These are phyloP conservation scores for Eucalyptus pauciflora DNA, from an alignment of 345 rosid genomes.

Conservation along the genomic window DNA sequence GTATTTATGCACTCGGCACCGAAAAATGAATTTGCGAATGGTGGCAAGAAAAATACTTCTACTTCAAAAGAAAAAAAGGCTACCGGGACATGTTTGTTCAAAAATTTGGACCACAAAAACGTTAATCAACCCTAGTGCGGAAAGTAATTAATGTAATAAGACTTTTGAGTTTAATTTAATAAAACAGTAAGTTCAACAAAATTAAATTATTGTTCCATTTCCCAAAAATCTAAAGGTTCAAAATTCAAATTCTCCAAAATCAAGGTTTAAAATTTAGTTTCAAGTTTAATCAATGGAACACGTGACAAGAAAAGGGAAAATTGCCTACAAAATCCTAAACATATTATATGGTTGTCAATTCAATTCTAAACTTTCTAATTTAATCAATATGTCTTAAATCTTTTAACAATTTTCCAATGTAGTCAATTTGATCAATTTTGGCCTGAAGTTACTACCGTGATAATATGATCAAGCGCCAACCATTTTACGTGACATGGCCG, in stretches of 20 bases:
- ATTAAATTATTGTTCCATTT: not conserved
- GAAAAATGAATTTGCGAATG: too few species aligned
- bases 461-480: fast-evolving
- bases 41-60: too few species aligned
- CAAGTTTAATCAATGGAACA: not conserved
- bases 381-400: not conserved
- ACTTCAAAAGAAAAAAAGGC: not conserved
- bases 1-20: too few species aligned
- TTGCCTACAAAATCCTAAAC: not conserved
- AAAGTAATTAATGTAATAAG: too few species aligned
- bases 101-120: not conserved
- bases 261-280: not conserved
- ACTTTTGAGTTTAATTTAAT: too few species aligned
- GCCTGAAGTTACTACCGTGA: fast-evolving
- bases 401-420: too few species aligned
- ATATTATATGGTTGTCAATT: too few species aligned
- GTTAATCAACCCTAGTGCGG: not conserved
- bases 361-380: too few species aligned
- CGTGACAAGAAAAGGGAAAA: not conserved
- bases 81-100: not conserved
- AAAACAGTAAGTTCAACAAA: too few species aligned
- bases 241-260: not conserved
- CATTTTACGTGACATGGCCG: too few species aligned
- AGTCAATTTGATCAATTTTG: too few species aligned
- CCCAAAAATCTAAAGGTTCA: not conserved